phyloP scores from a whole-genome alignment of 176 grass and related monocot genomes.

The Rhynchospora breviuscula region DNA sequence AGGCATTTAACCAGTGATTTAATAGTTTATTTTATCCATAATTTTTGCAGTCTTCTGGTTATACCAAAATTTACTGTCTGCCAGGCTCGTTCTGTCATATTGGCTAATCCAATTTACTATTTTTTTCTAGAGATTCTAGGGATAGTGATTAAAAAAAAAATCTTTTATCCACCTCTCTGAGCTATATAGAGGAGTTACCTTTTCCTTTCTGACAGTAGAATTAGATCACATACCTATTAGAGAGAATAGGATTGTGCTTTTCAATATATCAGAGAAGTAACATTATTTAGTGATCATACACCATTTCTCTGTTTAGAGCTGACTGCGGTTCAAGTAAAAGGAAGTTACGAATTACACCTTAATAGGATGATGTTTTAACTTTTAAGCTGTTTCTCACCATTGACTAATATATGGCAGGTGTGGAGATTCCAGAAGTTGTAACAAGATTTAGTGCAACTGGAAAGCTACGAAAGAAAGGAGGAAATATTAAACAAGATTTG shows the following conservation, averaged over 20 bases:
- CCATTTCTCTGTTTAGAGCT: not conserved
- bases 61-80: too few relatives aligned
- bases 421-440: constrained; percentile 70
- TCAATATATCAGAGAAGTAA: not conserved
- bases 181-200: too few relatives aligned
- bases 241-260: not conserved
- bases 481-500: constrained; percentile 32
- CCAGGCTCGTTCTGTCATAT: too few relatives aligned
- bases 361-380: not conserved
- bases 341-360: not conserved
- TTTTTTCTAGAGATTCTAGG: not conserved
- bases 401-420: constrained; percentile 39
- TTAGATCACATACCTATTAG: not conserved
- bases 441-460: constrained; percentile 56
- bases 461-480: constrained; percentile 42
- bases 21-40: constrained; percentile 8
- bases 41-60: not conserved
- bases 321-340: not conserved
- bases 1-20: constrained; percentile 39
- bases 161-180: not conserved
- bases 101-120: not conserved
- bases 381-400: not conserved
- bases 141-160: not conserved
- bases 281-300: not conserved
- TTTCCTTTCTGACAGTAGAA: not conserved